Evolutionary conservation across 2,329 filamentous ascomycete genomes (phyloP), one percentile per base, ranked within the genome.

Genomic region (Microcyclosporella mali): DNA sequence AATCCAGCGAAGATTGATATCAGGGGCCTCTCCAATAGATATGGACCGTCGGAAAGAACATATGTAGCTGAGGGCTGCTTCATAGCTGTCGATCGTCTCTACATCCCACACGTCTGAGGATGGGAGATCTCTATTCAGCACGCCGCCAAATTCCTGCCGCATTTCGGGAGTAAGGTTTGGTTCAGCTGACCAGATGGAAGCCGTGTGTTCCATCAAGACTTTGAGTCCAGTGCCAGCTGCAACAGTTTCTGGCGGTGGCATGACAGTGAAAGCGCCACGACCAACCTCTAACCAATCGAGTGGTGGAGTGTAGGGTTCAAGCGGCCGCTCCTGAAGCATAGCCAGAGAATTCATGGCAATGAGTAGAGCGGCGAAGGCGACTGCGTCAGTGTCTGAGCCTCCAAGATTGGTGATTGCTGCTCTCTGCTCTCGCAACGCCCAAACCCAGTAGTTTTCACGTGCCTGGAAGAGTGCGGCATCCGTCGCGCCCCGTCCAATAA

Each of bases 261-360:
- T 52, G 25, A 63, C 53, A 4, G 55, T 53, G 14, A 48, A 53
- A 14, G 54, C 50, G 9, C 58, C 57, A 34, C 50, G 45, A 3
- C 57, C 56, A 35, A 63, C 51, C n/a, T 56, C 54, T 9, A 64
- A 42, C 61, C 60, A 63, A 29, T 62, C 55, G 7, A 58, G 50
- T 2, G 61, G 61, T 9, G 59, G 59, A 1, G 46, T 45, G 41
- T 63, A 64, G 9, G 51, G 56, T 12, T 50, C 45, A 11, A 57
- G 30, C 19, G 27, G 40, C 1, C 60, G 55, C 30, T 62, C 57
- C 30, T 58, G 55, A 2, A 62, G 47, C 35, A 56, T 53, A 3
- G 53, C 55, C 18, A 62, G 54, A 3, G 60, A 52, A 21, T 56
- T 57, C 37, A 61, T 51, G 18, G 53, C 52, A 33, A 60, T 53